Evolutionary conservation across 352 stramenopile species (phyloP).

Genomic region (Globisporangium mamillatum): DNA sequence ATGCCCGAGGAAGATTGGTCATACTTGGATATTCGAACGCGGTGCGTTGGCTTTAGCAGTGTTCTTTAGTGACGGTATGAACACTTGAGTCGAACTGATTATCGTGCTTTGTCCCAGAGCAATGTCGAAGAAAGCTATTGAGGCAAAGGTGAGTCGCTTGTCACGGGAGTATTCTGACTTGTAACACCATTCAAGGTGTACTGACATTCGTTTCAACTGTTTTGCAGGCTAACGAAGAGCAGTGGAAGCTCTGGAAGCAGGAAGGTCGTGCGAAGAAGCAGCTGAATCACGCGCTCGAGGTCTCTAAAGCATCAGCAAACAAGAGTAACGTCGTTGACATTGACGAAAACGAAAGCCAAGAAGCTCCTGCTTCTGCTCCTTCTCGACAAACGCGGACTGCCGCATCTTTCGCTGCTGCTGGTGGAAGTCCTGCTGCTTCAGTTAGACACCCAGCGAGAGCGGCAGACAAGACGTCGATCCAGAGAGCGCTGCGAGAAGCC

Average conservation of each 20-base stretch:
- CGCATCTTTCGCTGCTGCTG: neutral
- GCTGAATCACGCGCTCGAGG: conserved; percentile 4
- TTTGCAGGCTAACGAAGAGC: conserved; percentile 59
- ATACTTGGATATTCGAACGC: conserved; percentile 71
- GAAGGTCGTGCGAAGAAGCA: conserved; percentile 9
- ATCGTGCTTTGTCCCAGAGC: conserved; percentile 23
- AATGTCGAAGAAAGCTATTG: conserved; percentile 75
- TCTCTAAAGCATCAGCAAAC: neutral
- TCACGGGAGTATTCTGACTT: neutral
- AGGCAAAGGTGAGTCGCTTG: conserved; percentile 53
- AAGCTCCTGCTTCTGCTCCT: neutral
- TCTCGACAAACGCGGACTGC: neutral
- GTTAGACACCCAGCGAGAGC: neutral
- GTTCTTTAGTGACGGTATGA: neutral
- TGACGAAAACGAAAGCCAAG: neutral
- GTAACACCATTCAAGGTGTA: neutral
- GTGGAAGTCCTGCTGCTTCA: neutral
- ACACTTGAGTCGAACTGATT: neutral
- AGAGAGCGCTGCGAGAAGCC: conserved; percentile 32
- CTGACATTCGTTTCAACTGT: neutral
- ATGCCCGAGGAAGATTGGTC: conserved; percentile 83
- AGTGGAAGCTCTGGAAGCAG: conserved; percentile 71
- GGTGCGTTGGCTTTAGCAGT: conserved; percentile 23
- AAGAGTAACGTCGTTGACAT: conserved; percentile 8
- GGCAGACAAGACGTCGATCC: conserved; percentile 14